Conservation (phyloP, 352 stramenopile genomes). For the Phytophthora syringae region DNA sequence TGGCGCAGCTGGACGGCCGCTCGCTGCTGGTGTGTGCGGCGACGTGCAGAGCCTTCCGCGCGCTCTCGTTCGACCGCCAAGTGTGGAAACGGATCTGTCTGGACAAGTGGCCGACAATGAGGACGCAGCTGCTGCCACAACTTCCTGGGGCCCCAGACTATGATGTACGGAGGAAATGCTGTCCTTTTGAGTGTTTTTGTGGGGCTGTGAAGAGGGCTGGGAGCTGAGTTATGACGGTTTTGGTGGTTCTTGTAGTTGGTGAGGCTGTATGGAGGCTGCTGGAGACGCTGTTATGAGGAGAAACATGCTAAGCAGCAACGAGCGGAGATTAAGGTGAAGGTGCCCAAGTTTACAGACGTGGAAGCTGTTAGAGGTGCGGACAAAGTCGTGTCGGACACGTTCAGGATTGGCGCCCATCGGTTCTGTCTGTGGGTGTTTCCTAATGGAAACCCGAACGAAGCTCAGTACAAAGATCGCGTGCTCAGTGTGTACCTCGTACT, state of each 20-base stretch:
- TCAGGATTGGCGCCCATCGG: slow-evolving; percentile 68
- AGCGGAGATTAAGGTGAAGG: slow-evolving; percentile 58
- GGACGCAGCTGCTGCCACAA: slow-evolving; percentile 65
- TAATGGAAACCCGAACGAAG: slow-evolving; percentile 81
- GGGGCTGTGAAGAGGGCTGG: neutral
- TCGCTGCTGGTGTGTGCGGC: slow-evolving; percentile 58
- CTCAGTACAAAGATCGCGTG: slow-evolving; percentile 66
- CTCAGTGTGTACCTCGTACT: slow-evolving; percentile 86
- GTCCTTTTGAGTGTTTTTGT: slow-evolving; percentile 4
- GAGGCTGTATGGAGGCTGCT: slow-evolving; percentile 75
- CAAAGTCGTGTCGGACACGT: slow-evolving; percentile 83
- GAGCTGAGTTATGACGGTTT: slow-evolving; percentile 15
- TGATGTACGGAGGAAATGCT: slow-evolving; percentile 54
- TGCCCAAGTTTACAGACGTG: slow-evolving; percentile 55
- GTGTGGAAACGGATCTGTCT: slow-evolving; percentile 78
- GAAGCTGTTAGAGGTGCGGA: slow-evolving; percentile 44
- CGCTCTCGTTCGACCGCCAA: slow-evolving; percentile 58
- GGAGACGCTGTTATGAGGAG: slow-evolving; percentile 73
- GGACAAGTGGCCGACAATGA: slow-evolving; percentile 61
- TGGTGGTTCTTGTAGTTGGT: slow-evolving; percentile 51
- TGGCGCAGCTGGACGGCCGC: slow-evolving; percentile 59
- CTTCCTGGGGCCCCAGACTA: slow-evolving; percentile 78
- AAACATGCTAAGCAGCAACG: slow-evolving; percentile 53
- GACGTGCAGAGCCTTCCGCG: slow-evolving; percentile 51
- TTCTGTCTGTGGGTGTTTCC: slow-evolving; percentile 87